These are phyloP conservation scores for Ascochyta rabiei DNA, from an alignment of 2,329 filamentous ascomycete species.

Conservation along the genomic window DNA sequence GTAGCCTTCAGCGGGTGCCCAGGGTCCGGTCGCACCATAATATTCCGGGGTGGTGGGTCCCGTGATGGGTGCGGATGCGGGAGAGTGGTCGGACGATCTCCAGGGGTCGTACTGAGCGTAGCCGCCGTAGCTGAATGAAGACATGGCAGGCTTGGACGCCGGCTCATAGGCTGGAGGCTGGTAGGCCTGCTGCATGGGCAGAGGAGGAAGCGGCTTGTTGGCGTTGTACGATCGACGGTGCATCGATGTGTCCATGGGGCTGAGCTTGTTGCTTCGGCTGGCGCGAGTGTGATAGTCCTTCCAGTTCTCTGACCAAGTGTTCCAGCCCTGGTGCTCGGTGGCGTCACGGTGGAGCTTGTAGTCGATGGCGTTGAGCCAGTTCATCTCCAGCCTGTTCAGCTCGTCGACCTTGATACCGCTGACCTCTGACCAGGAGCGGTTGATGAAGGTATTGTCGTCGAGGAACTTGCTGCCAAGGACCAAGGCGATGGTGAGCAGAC, in stretches of 20 bases:
- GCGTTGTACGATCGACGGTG: conserved; percentile 56
- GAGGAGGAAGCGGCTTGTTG: conserved; percentile 53
- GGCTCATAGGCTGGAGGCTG: conserved; percentile 42
- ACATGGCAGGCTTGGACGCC: conserved; percentile 45
- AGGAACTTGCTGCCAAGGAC: conserved; percentile 93
- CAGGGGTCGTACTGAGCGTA: conserved; percentile 52
- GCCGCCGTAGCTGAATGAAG: conserved; percentile 44
- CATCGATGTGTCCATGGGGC: conserved; percentile 70
- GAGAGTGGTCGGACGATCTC: conserved; percentile 53
- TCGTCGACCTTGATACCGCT: conserved; percentile 86
- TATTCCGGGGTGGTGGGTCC: conserved; percentile 62
- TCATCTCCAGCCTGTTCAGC: conserved; percentile 82
- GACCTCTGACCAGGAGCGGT: conserved; percentile 94
- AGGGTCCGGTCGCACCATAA: conserved; percentile 53
- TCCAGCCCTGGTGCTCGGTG: conserved; percentile 73
- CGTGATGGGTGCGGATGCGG: conserved; percentile 61
- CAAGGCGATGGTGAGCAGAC: conserved; percentile 82
- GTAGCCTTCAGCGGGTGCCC: conserved; percentile 54
- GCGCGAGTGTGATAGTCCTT: conserved; percentile 62
- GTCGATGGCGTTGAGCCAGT: conserved; percentile 83
- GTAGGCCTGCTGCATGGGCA: conserved; percentile 50
- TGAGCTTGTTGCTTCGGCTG: conserved; percentile 54
- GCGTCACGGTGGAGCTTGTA: conserved; percentile 90
- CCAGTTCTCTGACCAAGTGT: conserved; percentile 70
- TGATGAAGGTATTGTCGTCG: conserved; percentile 97